Conservation (phyloP, 495 filamentous ascomycete genomes). For the Articulospora tetracladia region DNA sequence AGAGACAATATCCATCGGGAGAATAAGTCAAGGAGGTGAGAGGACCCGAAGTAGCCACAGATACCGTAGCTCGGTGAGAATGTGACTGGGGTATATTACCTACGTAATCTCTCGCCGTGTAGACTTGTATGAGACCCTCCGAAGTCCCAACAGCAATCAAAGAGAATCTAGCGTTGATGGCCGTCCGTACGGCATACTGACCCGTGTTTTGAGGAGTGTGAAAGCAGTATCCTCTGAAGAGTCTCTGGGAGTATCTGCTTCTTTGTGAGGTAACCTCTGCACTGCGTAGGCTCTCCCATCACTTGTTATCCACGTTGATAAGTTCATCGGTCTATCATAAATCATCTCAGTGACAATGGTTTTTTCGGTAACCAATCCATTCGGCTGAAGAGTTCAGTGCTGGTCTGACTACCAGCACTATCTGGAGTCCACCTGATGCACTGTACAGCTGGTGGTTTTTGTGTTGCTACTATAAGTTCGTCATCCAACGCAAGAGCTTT, state of each 20-base stretch:
- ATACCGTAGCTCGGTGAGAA: slow-evolving; percentile 61
- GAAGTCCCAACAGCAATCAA: slow-evolving; percentile 82
- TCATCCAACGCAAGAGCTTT: slow-evolving; percentile 86
- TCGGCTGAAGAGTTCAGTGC: slow-evolving; percentile 81
- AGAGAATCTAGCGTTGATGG: slow-evolving; percentile 93
- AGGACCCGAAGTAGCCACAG: slow-evolving; percentile 57
- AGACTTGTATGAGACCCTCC: slow-evolving; percentile 78
- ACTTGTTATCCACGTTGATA: slow-evolving; percentile 88
- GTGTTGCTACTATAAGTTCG: slow-evolving; percentile 89
- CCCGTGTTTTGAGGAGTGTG: slow-evolving; percentile 61
- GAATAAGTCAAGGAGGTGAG: slow-evolving; percentile 82
- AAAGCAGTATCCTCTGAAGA: slow-evolving; percentile 91
- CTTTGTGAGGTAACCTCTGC: slow-evolving; percentile 54
- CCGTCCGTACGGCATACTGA: slow-evolving; percentile 64
- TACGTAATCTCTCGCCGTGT: slow-evolving; percentile 86
- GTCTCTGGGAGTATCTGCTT: slow-evolving; percentile 45
- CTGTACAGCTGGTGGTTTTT: slow-evolving; percentile 90
- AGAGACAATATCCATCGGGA: slow-evolving; percentile 93
- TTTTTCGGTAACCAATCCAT: slow-evolving; percentile 83
- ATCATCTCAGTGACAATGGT: slow-evolving; percentile 80
- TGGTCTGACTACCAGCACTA: slow-evolving; percentile 76
- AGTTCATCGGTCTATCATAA: slow-evolving; percentile 95
- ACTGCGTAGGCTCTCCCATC: slow-evolving; percentile 92
- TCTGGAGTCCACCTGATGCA: slow-evolving; percentile 94
- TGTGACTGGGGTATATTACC: slow-evolving; percentile 94